Conservation (phyloP, 148 eudicot species). For the Persicaria maculosa region DNA sequence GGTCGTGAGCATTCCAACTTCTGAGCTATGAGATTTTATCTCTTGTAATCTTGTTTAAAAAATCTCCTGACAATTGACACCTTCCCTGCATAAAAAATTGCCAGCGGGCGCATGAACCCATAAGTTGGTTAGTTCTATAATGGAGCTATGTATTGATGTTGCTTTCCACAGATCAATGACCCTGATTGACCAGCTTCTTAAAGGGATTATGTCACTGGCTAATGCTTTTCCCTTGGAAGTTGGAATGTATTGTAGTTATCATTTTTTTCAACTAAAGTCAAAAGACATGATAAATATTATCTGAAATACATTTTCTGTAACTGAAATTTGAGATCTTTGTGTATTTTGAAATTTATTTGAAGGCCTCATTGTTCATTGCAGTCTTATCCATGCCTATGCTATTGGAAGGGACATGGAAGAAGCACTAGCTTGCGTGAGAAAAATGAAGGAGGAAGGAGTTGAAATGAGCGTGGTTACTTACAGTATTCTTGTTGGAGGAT, state of each 20-base stretch:
- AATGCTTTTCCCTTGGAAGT: not conserved
- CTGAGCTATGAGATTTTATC: not conserved
- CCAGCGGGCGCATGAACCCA: not conserved
- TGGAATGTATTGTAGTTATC: not conserved
- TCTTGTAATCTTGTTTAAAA: not conserved
- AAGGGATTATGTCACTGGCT: not conserved
- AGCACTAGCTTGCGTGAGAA: constrained; percentile 82
- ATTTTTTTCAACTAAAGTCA: not conserved
- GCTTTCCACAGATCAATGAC: not conserved
- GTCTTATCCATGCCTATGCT: constrained; percentile 91
- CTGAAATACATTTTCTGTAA: not conserved
- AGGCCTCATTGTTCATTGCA: constrained; percentile 27
- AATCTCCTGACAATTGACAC: not conserved
- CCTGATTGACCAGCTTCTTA: not conserved
- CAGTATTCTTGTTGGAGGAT: constrained; percentile 87
- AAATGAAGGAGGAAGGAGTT: constrained; percentile 82
- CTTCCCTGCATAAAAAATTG: not conserved
- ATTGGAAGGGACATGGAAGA: constrained; percentile 98
- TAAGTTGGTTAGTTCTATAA: not conserved
- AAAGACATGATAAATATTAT: not conserved
- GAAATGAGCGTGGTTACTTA: constrained; percentile 90
- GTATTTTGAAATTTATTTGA: not conserved
- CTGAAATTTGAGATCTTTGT: not conserved
- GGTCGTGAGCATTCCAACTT: not conserved
- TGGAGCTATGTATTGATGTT: not conserved